These are phyloP conservation scores for Atractiella rhizophila DNA, from an alignment of 768 basidiomycete species.

Conservation along the genomic window DNA sequence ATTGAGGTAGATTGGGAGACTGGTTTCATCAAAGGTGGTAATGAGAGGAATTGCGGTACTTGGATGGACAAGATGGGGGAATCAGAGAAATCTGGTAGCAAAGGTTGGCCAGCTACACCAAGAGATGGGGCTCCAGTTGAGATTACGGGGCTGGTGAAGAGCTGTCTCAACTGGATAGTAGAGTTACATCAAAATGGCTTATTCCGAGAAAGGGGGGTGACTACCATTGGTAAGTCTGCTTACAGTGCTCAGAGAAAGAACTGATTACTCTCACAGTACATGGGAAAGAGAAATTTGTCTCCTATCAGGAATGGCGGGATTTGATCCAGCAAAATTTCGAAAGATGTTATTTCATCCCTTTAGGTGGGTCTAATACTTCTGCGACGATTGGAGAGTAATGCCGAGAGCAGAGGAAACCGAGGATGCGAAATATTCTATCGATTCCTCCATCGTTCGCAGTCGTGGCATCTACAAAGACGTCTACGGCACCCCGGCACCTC, in stretches of 20 bases:
- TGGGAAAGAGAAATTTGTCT: conserved; percentile 41
- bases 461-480: conserved; percentile 98
- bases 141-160: conserved; percentile 78
- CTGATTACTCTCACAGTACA: conserved; percentile 29
- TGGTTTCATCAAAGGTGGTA: conserved; percentile 72
- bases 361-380: conserved; percentile 27
- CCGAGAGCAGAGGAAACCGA: conserved; percentile 21
- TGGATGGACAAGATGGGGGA: conserved; percentile 66
- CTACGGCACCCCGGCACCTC: conserved; percentile 56
- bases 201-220: conserved; percentile 78
- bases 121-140: conserved; percentile 89
- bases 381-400: neutral
- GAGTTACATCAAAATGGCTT: conserved; percentile 35
- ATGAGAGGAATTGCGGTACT: conserved; percentile 59
- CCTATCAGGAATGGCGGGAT: conserved; percentile 71
- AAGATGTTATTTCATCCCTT: conserved; percentile 65
- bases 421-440: conserved; percentile 44
- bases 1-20: conserved; percentile 90
- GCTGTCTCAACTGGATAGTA: conserved; percentile 69
- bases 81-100: conserved; percentile 66
- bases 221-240: conserved; percentile 38
- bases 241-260: neutral
- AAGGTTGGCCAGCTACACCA: conserved; percentile 85
- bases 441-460: conserved; percentile 48
- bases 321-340: conserved; percentile 73